A percentile compares a stretch with the other conserved stretches of the same genome.
phyloP scores from a whole-genome alignment of 805 yeast genomes.

The Naumovozyma baii region DNA sequence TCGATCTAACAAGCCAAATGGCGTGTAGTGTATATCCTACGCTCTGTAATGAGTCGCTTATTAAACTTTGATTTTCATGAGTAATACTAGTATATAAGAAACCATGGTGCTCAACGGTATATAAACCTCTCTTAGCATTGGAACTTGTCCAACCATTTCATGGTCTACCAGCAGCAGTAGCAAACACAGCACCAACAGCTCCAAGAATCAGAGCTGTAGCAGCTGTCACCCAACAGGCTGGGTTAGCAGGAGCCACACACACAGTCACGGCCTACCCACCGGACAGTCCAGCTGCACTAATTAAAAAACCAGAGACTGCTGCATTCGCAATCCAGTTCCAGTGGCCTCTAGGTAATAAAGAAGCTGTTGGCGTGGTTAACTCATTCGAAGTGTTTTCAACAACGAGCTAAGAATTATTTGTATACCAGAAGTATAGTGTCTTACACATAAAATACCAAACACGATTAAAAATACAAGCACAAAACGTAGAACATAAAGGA shows the following conservation, averaged over 20 bases:
- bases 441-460: background rate
- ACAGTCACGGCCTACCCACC: background rate
- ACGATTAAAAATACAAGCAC: conserved; percentile 1
- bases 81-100: background rate
- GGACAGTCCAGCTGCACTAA: background rate
- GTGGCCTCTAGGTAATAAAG: background rate
- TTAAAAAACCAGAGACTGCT: conserved; percentile 1
- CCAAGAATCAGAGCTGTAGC: conserved; percentile 1
- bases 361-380: background rate
- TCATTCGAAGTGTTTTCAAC: background rate
- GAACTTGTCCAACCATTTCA: conserved; percentile 4
- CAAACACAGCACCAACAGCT: conserved; percentile 1
- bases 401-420: background rate
- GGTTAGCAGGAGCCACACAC: background rate
- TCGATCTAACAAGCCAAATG: conserved; percentile 1
- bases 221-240: conserved; percentile 1
- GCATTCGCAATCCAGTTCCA: conserved; percentile 4
- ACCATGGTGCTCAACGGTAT: background rate
- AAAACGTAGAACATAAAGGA: too few relatives aligned
- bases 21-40: background rate
- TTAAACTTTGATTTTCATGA: background rate
- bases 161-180: conserved; percentile 3
- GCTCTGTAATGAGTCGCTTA: background rate
- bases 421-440: background rate
- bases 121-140: background rate